A percentile compares a stretch with the other conserved stretches of the same genome.
These are phyloP conservation scores for Torulaspora quercuum DNA, from an alignment of 805 yeast genomes.

Conservation along the genomic window DNA sequence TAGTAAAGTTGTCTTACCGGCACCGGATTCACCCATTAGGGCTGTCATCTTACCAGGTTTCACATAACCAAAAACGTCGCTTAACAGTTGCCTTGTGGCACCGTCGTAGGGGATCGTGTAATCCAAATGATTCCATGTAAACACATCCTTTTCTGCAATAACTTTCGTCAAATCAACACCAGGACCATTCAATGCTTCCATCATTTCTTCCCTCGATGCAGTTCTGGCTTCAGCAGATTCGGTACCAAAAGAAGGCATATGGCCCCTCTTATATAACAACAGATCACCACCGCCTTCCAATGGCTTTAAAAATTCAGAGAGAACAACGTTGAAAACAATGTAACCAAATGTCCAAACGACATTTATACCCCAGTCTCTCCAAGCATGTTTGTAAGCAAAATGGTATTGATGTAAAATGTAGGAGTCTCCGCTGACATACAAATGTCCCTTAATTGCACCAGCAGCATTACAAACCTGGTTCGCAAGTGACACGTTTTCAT, in stretches of 20 bases:
- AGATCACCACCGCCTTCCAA: constrained; percentile 41
- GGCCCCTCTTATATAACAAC: constrained; percentile 46
- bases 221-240: constrained; percentile 39
- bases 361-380: constrained; percentile 62
- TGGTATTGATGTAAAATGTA: constrained; percentile 42
- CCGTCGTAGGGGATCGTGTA: constrained; percentile 61
- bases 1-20: constrained; percentile 76
- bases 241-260: constrained; percentile 36
- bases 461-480: constrained; percentile 50
- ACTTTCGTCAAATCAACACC: constrained; percentile 33
- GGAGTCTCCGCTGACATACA: constrained; percentile 49
- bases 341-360: constrained; percentile 45
- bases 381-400: constrained; percentile 46
- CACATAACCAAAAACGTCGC: constrained; percentile 64
- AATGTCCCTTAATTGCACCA: constrained; percentile 48
- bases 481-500: constrained; percentile 39
- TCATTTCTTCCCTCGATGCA: constrained; percentile 41
- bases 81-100: constrained; percentile 54
- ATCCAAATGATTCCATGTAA: constrained; percentile 69
- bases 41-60: constrained; percentile 81
- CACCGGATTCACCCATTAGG: constrained; percentile 84
- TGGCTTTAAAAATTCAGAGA: constrained; percentile 40
- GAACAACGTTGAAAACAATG: constrained; percentile 35
- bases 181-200: constrained; percentile 36
- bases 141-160: constrained; percentile 47